Percentiles rank a stretch among this genome's conserved stretches.
These are phyloP conservation scores for Solanum chaucha DNA, from an alignment of 257 asterid species.

Conservation along the genomic window DNA sequence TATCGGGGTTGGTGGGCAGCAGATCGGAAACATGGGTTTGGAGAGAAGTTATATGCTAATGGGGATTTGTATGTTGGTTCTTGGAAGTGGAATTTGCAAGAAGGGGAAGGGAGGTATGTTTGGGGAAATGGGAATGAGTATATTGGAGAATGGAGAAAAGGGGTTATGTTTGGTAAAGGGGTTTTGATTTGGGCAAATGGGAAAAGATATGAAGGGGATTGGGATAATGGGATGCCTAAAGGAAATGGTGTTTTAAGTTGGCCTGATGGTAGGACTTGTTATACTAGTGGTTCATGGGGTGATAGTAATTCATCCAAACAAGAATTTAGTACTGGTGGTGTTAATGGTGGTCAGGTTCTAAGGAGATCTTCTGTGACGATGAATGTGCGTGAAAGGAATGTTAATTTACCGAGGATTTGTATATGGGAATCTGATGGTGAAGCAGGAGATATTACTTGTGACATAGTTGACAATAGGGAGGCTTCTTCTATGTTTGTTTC, in stretches of 20 bases:
- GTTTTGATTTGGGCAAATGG: constrained; percentile 16
- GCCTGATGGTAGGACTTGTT: constrained; percentile 14
- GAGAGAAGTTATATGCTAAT: constrained; percentile 9
- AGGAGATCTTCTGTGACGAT: constrained; percentile 6
- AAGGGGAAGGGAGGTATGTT: constrained; percentile 12
- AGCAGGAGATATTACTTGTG: constrained; percentile 19
- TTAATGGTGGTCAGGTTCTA: not conserved
- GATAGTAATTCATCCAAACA: not conserved
- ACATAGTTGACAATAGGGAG: constrained; percentile 13
- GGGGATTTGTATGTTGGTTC: constrained; percentile 10
- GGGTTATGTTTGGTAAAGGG: constrained; percentile 17
- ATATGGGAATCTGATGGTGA: constrained; percentile 22
- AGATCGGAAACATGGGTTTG: constrained; percentile 10
- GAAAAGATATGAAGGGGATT: constrained; percentile 18
- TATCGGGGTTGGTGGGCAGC: constrained; percentile 2
- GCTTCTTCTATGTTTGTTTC: constrained; percentile 6
- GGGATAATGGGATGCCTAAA: constrained; percentile 12
- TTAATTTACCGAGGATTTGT: constrained; percentile 10
- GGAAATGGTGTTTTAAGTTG: constrained; percentile 17
- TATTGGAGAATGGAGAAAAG: constrained; percentile 16
- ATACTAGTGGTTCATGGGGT: not conserved
- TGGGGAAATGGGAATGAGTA: constrained; percentile 15
- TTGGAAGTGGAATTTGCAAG: constrained; percentile 15
- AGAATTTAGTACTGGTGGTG: not conserved
- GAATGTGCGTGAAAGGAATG: constrained; percentile 2